Conservation (phyloP, 768 basidiomycete species). For the Termitomyces sp. region DNA sequence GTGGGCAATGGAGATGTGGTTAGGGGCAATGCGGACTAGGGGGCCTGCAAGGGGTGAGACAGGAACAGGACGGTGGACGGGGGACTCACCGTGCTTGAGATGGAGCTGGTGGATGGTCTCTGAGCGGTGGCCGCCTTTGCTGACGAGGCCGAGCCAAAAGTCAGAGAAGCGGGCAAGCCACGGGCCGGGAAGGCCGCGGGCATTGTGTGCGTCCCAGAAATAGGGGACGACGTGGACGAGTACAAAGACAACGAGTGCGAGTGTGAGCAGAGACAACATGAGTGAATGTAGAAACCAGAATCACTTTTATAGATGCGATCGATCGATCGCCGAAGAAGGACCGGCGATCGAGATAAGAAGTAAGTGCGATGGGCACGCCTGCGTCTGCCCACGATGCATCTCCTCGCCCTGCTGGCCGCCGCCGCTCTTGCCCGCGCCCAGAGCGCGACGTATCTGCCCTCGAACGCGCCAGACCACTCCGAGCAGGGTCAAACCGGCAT, state of each 20-base stretch:
- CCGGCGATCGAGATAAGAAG: no score
- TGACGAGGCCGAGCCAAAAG: constrained; percentile 63
- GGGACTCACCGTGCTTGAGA: constrained; percentile 56
- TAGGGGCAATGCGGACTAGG: constrained; percentile 67
- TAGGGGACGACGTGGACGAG: constrained; percentile 42
- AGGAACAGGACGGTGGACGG: not conserved
- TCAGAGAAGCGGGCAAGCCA: constrained; percentile 67
- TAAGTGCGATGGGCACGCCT: not conserved
- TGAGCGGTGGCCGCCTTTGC: constrained; percentile 67
- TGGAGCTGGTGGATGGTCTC: constrained; percentile 72
- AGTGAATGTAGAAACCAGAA: constrained; percentile 13
- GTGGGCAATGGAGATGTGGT: constrained; percentile 72
- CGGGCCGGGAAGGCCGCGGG: constrained; percentile 64
- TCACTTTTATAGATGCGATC: not conserved
- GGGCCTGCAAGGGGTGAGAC: constrained; percentile 34
- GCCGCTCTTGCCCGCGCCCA: constrained; percentile 12
- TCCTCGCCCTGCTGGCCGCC: not conserved
- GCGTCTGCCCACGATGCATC: not conserved
- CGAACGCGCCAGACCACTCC: constrained; percentile 37
- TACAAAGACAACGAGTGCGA: no score
- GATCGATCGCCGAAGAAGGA: no score
- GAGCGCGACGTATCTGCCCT: constrained; percentile 43
- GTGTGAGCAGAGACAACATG: constrained; percentile 20
- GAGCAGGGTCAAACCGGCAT: constrained; percentile 60
- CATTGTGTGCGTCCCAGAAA: constrained; percentile 50